phyloP scores from a whole-genome alignment of 2,329 filamentous ascomycete genomes.

The Trichoderma pleuroti region DNA sequence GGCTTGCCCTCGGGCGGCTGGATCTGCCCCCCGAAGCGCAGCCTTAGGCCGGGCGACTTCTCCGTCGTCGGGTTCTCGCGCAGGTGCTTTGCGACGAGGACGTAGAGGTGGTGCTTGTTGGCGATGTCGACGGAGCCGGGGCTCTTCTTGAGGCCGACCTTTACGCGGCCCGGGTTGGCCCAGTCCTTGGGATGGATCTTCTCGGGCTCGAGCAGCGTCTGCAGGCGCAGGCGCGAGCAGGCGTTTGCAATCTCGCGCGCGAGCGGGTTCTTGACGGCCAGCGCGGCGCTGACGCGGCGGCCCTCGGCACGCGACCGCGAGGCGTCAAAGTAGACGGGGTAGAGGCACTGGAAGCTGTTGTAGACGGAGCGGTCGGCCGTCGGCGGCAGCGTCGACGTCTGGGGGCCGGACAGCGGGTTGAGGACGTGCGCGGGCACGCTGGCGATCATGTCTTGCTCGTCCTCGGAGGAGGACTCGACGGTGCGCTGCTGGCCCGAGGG shows the following conservation, averaged over 20 bases:
- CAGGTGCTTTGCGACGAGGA: constrained; percentile 74
- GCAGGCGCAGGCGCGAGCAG: constrained; percentile 67
- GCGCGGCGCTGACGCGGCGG: constrained; percentile 66
- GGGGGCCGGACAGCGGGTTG: constrained; percentile 33
- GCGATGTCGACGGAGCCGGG: constrained; percentile 47
- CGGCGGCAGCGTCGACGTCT: constrained; percentile 30
- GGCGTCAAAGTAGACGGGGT: constrained; percentile 92
- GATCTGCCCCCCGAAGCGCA: constrained; percentile 71
- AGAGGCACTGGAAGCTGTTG: constrained; percentile 81
- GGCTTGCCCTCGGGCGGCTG: constrained; percentile 58
- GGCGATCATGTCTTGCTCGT: constrained; percentile 26
- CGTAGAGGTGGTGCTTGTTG: constrained; percentile 83
- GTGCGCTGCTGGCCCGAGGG: constrained; percentile 30
- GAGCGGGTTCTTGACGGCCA: constrained; percentile 80
- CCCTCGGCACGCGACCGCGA: constrained; percentile 72
- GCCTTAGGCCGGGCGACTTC: constrained; percentile 61
- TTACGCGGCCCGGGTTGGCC: constrained; percentile 90
- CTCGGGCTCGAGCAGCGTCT: constrained; percentile 80
- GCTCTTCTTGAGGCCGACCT: constrained; percentile 58
- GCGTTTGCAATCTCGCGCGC: constrained; percentile 86
- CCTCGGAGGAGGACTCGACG: constrained; percentile 21
- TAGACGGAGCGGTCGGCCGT: constrained; percentile 54
- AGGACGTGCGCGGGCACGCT: neutral
- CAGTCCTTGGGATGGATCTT: constrained; percentile 96
- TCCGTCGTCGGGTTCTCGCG: constrained; percentile 73